Conservation (phyloP, 2,329 filamentous ascomycete genomes). For the Botrytis squamosa region DNA sequence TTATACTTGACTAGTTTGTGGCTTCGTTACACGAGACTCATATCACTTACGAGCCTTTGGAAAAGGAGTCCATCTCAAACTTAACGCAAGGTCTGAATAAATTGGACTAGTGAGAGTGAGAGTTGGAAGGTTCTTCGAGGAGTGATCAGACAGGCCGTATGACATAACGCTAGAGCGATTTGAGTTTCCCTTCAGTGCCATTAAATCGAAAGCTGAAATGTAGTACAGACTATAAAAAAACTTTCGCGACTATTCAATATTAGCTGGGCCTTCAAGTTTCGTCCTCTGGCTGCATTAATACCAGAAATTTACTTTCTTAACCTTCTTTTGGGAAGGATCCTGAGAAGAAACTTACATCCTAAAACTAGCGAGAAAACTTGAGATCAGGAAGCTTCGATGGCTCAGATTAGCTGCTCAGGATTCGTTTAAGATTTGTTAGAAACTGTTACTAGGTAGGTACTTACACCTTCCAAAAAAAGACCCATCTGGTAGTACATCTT, state of each 20-base stretch:
- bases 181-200: background rate
- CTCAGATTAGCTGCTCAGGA: background rate
- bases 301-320: background rate
- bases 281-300: background rate
- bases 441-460: background rate
- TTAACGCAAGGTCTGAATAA: background rate
- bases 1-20: too few species aligned
- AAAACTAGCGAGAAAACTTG: background rate
- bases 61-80: background rate
- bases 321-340: background rate
- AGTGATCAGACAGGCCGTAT: background rate
- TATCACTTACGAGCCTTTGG: background rate
- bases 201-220: background rate
- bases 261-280: background rate
- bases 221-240: too few species aligned
- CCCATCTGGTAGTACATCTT: background rate
- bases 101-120: background rate
- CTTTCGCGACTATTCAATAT: background rate
- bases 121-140: background rate
- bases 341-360: background rate
- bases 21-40: background rate
- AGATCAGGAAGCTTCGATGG: background rate
- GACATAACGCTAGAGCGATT: background rate
- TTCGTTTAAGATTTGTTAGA: background rate
- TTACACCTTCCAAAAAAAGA: background rate